Conservation (phyloP, 2,329 filamentous ascomycete genomes). For the Cadophora malorum region DNA sequence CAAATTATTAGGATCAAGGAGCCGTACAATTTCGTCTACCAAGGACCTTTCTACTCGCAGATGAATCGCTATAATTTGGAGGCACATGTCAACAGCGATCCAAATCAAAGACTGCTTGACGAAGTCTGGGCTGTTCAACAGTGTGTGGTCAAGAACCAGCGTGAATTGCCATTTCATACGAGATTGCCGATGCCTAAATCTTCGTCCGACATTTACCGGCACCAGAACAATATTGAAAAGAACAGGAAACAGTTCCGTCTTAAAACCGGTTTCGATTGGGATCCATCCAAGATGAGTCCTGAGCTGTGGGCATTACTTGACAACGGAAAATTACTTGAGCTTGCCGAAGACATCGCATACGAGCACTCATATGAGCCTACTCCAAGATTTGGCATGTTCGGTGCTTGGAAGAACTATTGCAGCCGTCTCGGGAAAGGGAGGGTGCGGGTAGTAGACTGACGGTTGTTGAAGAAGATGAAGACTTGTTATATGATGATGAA, state of each 20-base stretch:
- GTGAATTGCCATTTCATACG: conserved; percentile 2
- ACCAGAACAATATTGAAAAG: not conserved
- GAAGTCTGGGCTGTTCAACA: conserved; percentile 54
- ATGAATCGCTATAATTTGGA: conserved; percentile 54
- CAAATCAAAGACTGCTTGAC: conserved; percentile 52
- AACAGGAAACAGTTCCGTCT: conserved; percentile 1
- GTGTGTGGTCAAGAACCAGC: conserved; percentile 23
- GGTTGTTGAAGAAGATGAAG: not conserved
- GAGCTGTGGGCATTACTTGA: conserved; percentile 11
- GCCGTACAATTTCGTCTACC: conserved; percentile 57
- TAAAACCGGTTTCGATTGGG: conserved; percentile 8
- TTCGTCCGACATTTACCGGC: not conserved
- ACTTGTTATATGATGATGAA: not conserved
- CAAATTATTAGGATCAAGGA: conserved; percentile 40
- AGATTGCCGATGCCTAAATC: not conserved
- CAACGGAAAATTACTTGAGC: not conserved
- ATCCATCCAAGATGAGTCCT: conserved; percentile 7
- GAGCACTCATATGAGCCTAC: conserved; percentile 3
- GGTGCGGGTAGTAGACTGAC: not conserved
- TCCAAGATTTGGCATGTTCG: conserved; percentile 6
- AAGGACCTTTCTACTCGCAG: conserved; percentile 60
- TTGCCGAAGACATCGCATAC: conserved; percentile 1
- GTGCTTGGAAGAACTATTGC: not conserved
- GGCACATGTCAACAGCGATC: conserved; percentile 55
- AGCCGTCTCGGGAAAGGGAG: too few relatives aligned